Base-by-base conservation (phyloP, 2,329 filamentous ascomycete species). In the Trichoderma koningii region DNA sequence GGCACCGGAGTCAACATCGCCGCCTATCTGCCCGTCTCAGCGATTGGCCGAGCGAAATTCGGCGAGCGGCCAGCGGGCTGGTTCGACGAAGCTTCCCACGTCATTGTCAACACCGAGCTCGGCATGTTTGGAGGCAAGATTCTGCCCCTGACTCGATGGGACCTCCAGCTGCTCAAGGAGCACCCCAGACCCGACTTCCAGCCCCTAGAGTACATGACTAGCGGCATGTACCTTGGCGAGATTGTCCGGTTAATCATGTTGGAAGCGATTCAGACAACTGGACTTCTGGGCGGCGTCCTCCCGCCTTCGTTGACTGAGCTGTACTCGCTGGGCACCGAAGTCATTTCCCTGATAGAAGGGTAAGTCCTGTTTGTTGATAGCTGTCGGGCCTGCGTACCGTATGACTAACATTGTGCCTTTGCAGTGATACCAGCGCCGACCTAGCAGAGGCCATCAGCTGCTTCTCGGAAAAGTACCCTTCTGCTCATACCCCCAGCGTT, bases 1-100 rank as follows among this genome's bases (percentile, higher is more conserved):
- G 88, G 88, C 19, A 90, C 88, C 0, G 88, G 88, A 34, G 81
- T 87, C 66, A 90, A 90, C 74, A 83, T 88, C 53, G 86, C 87
- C 53, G 85, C 84, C 28, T 85, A 89, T 71, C 79, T 89, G 28
- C 87, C 87, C 5, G 81, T 88, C 3, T 77, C 79, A 3, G 80
- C 83, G 17, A 80, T 90, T 62, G 80, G 82, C 30, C 78, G 76
- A 50, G 66, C 76, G 53, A 89, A 89, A 72, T 88, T 86, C 66
- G 86, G 85, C 48, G 71, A 75, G 28, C 81, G 86, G 9, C 84
- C 86, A 0, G 72, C 76, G 6, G 75, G 74, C 38, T 89, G 87
- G 86, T 85, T 85, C 70, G 78, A 83, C 23, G 77, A 78, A 21
- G 86, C 85, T 5, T 83, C 80, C 64, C 84, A 89, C 69, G 85